Conservation (phyloP, 129 eudicot genomes). For the Mikania micrantha region DNA sequence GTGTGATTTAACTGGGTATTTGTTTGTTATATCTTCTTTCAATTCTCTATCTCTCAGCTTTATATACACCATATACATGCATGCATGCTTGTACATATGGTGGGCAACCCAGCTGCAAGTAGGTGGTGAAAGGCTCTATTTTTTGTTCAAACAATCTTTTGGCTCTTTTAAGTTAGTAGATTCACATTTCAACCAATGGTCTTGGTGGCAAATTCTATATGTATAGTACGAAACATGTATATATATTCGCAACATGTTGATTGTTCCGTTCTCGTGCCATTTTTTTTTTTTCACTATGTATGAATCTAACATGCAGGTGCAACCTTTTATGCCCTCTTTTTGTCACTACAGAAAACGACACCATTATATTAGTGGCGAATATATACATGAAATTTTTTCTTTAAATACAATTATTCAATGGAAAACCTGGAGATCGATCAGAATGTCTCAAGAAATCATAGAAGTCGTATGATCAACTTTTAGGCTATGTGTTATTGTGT, state of each 20-base stretch:
- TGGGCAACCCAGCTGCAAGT: slow-evolving; percentile 13
- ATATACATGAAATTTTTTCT: not conserved
- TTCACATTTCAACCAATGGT: not conserved
- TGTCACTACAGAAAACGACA: no score
- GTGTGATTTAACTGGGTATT: no score
- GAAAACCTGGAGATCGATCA: not conserved
- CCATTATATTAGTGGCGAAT: no score
- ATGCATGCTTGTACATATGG: slow-evolving; percentile 9
- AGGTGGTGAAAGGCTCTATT: slow-evolving; percentile 4
- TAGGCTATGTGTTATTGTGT: no score
- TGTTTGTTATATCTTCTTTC: no score
- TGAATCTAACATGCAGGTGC: not conserved
- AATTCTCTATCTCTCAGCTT: no score
- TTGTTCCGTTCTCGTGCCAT: slow-evolving; percentile 5
- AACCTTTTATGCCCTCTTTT: no score
- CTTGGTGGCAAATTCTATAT: not conserved
- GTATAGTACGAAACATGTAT: not conserved
- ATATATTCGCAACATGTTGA: not conserved
- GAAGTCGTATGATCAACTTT: not conserved
- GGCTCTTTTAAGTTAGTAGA: not conserved
- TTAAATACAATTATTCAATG: no score
- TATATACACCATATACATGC: not conserved
- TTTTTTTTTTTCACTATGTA: no score
- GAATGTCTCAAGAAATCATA: not conserved
- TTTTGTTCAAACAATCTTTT: slow-evolving; percentile 9